Evolutionary conservation across 108 stramenopile species (phyloP).

Genomic region (Cyclotella baltica): DNA sequence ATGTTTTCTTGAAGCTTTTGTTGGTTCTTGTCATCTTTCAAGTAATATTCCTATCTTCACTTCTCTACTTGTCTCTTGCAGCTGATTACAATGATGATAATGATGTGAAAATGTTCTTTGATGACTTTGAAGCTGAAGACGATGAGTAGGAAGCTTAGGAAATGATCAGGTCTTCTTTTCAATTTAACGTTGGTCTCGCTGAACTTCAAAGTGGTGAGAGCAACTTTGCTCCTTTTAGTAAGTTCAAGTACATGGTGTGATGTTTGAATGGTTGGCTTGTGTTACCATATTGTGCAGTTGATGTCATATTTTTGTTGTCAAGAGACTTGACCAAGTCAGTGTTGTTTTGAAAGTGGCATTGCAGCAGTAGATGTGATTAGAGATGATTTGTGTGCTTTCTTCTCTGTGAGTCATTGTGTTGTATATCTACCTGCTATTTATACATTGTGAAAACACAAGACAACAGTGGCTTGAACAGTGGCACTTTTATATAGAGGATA

Average conservation of each 20-base stretch:
- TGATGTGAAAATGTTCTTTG: background rate
- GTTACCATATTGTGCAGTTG: background rate
- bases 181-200: conserved; percentile 2
- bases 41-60: too few relatives aligned
- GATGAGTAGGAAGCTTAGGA: background rate
- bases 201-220: background rate
- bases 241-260: background rate
- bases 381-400: background rate
- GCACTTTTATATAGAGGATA: too few relatives aligned
- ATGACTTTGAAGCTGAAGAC: too few relatives aligned
- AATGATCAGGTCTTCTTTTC: conserved; percentile 4
- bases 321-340: background rate
- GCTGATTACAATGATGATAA: background rate
- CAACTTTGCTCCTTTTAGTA: background rate
- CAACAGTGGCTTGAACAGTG: too few relatives aligned
- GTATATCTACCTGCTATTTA: too few relatives aligned
- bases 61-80: conserved; percentile 2
- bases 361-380: background rate
- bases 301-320: background rate
- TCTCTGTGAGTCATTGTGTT: background rate
- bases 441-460: too few relatives aligned
- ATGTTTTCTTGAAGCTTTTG: too few relatives aligned
- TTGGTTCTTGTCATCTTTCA: too few relatives aligned
- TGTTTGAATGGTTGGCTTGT: background rate
- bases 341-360: conserved; percentile 1